These are phyloP conservation scores for Pestalotiopsis sp. DNA, from an alignment of 2,329 filamentous ascomycete species.

Conservation along the genomic window DNA sequence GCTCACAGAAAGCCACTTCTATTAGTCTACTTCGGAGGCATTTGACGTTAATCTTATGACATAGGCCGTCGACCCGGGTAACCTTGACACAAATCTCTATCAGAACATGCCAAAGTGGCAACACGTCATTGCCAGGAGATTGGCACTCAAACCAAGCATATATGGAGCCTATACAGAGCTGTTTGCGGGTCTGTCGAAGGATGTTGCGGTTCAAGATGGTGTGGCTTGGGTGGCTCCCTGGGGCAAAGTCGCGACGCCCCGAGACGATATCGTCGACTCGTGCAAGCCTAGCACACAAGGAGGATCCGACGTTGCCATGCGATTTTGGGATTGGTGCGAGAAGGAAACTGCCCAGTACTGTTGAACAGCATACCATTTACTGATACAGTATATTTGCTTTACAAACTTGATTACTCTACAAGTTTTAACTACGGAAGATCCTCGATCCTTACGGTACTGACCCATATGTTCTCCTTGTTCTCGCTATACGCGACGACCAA, in stretches of 20 bases:
- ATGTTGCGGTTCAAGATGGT: no score
- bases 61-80: neutral
- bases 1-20: neutral
- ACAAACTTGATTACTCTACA: neutral
- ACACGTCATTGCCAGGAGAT: no score
- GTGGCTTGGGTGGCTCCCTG: no score
- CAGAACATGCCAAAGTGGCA: neutral
- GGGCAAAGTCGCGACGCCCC: no score
- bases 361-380: no score
- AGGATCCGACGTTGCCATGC: no score
- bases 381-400: neutral
- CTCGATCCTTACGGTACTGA: constrained; percentile 21
- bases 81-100: neutral
- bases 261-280: no score
- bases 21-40: neutral
- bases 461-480: constrained; percentile 30
- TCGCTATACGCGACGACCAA: constrained; percentile 25
- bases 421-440: constrained; percentile 12
- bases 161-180: neutral
- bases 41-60: no score
- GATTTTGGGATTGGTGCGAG: no score
- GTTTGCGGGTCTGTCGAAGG: neutral
- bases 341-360: no score
- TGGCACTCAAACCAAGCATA: neutral
- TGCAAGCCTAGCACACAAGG: no score